Conservation (phyloP, 352 stramenopile genomes). For the Phytophthora sp. region DNA sequence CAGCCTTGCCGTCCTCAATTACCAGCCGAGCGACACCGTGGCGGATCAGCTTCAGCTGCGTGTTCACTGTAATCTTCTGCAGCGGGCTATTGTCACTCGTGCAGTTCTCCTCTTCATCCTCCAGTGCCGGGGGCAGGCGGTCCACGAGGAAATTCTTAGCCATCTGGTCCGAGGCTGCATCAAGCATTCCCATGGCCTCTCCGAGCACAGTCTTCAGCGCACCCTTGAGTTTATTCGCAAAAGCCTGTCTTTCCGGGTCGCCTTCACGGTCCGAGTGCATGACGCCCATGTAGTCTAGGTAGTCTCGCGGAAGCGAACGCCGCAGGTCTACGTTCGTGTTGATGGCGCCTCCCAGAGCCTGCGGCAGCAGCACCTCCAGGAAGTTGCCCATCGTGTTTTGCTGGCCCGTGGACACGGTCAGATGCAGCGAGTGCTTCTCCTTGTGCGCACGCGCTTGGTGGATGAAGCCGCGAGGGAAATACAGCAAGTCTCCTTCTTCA, state of each 20-base stretch:
- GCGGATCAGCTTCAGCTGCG: constrained; percentile 73
- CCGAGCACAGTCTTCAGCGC: constrained; percentile 65
- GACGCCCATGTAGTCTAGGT: constrained; percentile 89
- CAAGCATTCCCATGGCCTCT: constrained; percentile 74
- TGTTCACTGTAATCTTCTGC: constrained; percentile 85
- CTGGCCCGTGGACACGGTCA: constrained; percentile 91
- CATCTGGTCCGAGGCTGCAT: constrained; percentile 84
- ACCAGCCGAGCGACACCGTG: constrained; percentile 74
- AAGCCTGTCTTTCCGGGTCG: constrained; percentile 51
- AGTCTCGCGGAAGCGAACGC: constrained; percentile 84
- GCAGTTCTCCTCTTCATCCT: constrained; percentile 83
- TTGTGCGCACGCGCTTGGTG: constrained; percentile 76
- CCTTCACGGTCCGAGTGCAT: constrained; percentile 78
- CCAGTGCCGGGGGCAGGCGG: constrained; percentile 70
- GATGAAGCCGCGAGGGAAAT: constrained; percentile 91
- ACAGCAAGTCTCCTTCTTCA: constrained; percentile 89
- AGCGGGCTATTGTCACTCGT: constrained; percentile 75
- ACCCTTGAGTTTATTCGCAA: constrained; percentile 59
- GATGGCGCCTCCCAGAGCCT: constrained; percentile 67
- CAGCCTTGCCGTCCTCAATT: constrained; percentile 77
- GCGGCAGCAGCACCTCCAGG: constrained; percentile 64
- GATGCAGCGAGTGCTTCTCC: constrained; percentile 82
- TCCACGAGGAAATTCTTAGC: constrained; percentile 83
- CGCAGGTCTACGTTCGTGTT: constrained; percentile 64
- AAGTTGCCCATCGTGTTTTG: constrained; percentile 87